Base-by-base conservation (phyloP, 257 asterid genomes). In the Leonotis leonurus region DNA sequence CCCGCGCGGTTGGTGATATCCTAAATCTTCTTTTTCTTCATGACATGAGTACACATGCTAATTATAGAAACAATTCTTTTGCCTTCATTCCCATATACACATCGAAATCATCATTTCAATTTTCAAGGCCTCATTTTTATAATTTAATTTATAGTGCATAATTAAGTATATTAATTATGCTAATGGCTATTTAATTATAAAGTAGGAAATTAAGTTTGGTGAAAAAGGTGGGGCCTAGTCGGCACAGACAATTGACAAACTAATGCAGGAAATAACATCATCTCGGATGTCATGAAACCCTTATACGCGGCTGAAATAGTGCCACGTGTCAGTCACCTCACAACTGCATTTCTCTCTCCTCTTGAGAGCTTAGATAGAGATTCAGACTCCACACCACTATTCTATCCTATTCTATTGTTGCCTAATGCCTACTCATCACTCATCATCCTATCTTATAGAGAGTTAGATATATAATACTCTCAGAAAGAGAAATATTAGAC, bases 231-330 rank as follows among this genome's bases (percentile, higher is more conserved):
- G 90, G 74, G 54, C 90, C 90, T 57, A 78, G 85, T 80, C 83
- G 92, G 92, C 89, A 81, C 78, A 78, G 87, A 74, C 92, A 72
- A 25, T 37, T 55, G 86, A 74, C 82, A 81, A 72, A 65, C 77
- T 71, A 17, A 39, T 74, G 52, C 70, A 66, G 27, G 59, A 65
- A 73, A 69, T 55, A 77, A 72, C 84, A 73, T 57, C 83, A 77
- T 55, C 45, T 36, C 18, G 20, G 35, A n/a, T 44, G 65, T 66
- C 61, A 64, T 51, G 48, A 75, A 79, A 77, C 62, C 80, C 58
- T 70, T 62, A 70, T 0, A 4, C 57, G 48, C 80, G 91, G 87
- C 77, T 65, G 3, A 45, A 13, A 58, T 5, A 0, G 2, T 0
- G 68, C 85, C 90, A 88, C 89, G 89, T 88, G 84, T 71, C 82